Evolutionary conservation across 2,329 filamentous ascomycete genomes (phyloP).

Genomic region (Stagonosporopsis chrysanthemi): DNA sequence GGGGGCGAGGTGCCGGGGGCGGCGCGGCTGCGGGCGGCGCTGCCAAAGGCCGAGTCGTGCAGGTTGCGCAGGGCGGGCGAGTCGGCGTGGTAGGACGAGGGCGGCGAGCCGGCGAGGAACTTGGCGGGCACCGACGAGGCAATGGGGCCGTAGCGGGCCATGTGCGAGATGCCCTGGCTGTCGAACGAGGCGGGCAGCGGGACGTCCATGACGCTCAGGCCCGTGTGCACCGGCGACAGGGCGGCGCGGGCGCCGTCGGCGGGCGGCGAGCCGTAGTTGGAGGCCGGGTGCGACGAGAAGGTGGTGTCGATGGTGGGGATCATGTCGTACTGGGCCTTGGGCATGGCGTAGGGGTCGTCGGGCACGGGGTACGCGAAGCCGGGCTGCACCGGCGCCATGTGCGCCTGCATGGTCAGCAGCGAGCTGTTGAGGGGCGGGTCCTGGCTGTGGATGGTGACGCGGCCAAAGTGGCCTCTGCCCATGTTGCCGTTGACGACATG

Average conservation of each 20-base stretch:
- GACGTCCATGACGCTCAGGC: constrained; percentile 91
- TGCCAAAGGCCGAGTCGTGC: constrained; percentile 72
- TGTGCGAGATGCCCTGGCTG: constrained; percentile 92
- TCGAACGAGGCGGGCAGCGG: constrained; percentile 94
- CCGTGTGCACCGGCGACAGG: constrained; percentile 75
- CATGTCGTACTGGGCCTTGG: constrained; percentile 54
- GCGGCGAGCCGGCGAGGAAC: constrained; percentile 86
- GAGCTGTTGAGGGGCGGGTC: constrained; percentile 78
- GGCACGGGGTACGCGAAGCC: background rate
- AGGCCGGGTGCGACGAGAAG: too few relatives aligned
- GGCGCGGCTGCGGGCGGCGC: constrained; percentile 66
- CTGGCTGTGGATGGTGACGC: constrained; percentile 72
- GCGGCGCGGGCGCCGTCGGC: constrained; percentile 65
- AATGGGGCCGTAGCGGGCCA: constrained; percentile 86
- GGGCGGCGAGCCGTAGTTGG: constrained; percentile 44
- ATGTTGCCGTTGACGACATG: constrained; percentile 80
- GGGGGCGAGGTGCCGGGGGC: constrained; percentile 62
- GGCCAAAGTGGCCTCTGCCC: constrained; percentile 66
- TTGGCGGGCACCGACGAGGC: constrained; percentile 92
- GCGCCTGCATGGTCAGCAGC: constrained; percentile 67
- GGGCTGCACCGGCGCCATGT: constrained; percentile 29
- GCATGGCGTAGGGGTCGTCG: constrained; percentile 48
- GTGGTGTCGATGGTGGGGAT: constrained; percentile 35
- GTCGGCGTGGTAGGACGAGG: constrained; percentile 68
- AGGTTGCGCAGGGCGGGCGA: constrained; percentile 68